Conservation (phyloP, 2,329 filamentous ascomycete genomes). For the Microsporum audouinii region DNA sequence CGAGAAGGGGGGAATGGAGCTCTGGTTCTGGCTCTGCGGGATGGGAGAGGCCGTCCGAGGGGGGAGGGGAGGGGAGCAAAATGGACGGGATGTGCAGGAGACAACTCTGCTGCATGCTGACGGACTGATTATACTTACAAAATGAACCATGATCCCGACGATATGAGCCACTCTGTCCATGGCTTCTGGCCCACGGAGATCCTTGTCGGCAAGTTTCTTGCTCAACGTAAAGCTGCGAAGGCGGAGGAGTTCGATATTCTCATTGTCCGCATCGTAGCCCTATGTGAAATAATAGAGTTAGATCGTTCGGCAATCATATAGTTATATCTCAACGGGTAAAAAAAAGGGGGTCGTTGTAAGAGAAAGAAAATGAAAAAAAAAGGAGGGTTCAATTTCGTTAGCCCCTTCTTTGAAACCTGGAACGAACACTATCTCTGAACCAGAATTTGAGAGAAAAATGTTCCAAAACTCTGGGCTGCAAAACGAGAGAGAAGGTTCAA, state of each 20-base stretch:
- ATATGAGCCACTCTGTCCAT: conserved; percentile 55
- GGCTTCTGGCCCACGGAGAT: conserved; percentile 51
- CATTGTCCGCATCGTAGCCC: conserved; percentile 64
- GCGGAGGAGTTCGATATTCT: conserved; percentile 69
- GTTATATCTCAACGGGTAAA: not conserved
- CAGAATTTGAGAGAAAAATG: not conserved
- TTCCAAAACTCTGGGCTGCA: conserved; percentile 9
- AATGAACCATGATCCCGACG: conserved; percentile 59
- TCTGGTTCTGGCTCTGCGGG: not conserved
- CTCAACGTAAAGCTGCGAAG: conserved; percentile 68
- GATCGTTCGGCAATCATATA: not conserved
- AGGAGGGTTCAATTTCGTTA: not conserved
- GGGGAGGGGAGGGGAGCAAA: not conserved
- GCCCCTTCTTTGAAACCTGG: not conserved
- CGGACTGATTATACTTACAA: conserved; percentile 49
- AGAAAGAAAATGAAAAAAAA: not conserved
- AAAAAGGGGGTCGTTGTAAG: not conserved
- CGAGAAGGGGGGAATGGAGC: not conserved
- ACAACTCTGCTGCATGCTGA: conserved; percentile 11
- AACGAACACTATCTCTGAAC: conserved; percentile 1
- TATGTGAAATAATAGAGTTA: conserved; percentile 26
- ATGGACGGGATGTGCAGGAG: not conserved
- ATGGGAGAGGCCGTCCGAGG: not conserved
- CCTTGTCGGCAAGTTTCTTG: conserved; percentile 52
- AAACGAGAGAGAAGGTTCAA: not conserved